Percentiles rank a stretch among this genome's conserved stretches.
phyloP scores from a whole-genome alignment of 257 asterid genomes.

The Scutellaria minor region DNA sequence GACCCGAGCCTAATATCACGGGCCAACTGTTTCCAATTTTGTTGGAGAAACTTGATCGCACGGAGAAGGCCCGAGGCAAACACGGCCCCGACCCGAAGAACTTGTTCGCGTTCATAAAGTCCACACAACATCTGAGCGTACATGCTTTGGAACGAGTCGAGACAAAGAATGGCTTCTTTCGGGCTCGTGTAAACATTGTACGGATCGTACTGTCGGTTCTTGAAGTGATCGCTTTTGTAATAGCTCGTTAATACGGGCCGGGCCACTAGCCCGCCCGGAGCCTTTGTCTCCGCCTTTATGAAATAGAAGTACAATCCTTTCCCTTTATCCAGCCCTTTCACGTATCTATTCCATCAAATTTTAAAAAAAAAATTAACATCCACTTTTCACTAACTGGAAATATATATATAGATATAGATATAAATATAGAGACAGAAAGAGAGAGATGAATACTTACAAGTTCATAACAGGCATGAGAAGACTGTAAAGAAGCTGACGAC shows the following conservation, averaged over 20 bases:
- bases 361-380: no score
- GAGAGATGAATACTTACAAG: constrained; percentile 32
- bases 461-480: constrained; percentile 51
- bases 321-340: constrained; percentile 49
- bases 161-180: constrained; percentile 46
- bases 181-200: constrained; percentile 49
- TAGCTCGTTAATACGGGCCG: constrained; percentile 43
- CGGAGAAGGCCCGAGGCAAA: constrained; percentile 53
- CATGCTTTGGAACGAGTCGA: constrained; percentile 50
- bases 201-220: constrained; percentile 42
- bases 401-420: no score
- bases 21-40: constrained; percentile 41
- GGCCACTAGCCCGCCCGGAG: constrained; percentile 49
- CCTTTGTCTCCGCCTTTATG: constrained; percentile 42
- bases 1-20: constrained; percentile 47
- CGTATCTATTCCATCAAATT: constrained; percentile 38
- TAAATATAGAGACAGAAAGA: background rate
- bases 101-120: constrained; percentile 44
- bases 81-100: constrained; percentile 48
- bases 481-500: constrained; percentile 50
- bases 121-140: constrained; percentile 57
- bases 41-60: constrained; percentile 47
- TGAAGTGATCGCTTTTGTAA: constrained; percentile 49
- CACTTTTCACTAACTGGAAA: background rate
- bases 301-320: constrained; percentile 49